Base-by-base conservation (phyloP, 2,329 filamentous ascomycete species). In the Penicillium sp. region DNA sequence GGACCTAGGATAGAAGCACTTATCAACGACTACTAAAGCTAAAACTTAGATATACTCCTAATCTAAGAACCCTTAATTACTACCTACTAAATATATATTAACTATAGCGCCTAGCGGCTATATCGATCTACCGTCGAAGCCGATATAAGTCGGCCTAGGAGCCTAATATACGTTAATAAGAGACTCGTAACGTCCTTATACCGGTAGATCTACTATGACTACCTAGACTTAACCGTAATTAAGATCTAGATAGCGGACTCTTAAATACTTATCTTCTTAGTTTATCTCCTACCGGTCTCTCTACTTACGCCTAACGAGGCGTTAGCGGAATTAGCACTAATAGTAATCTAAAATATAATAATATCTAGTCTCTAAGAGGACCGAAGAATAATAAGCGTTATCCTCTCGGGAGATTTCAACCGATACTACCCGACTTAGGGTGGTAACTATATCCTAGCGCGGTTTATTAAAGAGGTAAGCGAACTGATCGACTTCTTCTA, bases 1-100 rank as follows among this genome's bases (percentile, higher is more conserved):
- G 55, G 60, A 16, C 35, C 58, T 31, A 49, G 58, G 9, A 73
- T 71, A 56, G 65, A 72, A 50, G 69, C 63, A 13, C 66, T 73
- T 4, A 69, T 73, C 40, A 72, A 72, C 19, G 55, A 73, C 41
- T 54, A 47, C 22, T 22, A 64, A 22, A 71, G 54, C 46, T 54
- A 66, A 46, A 55, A 66, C 11, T 62, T 73, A 2, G 67, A 73
- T 35, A 35, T 73, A 0, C 58, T 68, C 7, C 56, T 68, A 0
- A 67, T 67, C 47, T 50, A 69, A 18, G 62, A 66, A 51, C 62
- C 56, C 7, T 59, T 56, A 0, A 57, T 62, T 7, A 68, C 61
- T 0, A 41, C 55, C 2, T 69, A 65, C 31, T 40, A 31, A 4
- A 66, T 56, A 27, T 31, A 72, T 50, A 46, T 71, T 0, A 69